Evolutionary conservation across 2,329 filamentous ascomycete genomes (phyloP).

Genomic region (Colletotrichum sp.): DNA sequence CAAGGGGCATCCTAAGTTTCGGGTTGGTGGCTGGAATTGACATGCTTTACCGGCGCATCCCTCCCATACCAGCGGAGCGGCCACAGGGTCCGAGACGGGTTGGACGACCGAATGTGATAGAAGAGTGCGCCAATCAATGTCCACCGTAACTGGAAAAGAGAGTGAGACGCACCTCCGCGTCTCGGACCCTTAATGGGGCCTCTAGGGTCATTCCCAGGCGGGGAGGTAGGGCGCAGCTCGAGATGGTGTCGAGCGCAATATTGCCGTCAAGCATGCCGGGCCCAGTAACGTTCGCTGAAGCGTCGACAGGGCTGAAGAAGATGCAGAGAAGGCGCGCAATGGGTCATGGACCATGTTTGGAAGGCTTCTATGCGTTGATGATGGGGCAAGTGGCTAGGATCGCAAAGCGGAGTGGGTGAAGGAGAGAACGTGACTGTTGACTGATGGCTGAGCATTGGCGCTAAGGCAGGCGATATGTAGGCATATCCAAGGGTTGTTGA

Average conservation of each 20-base stretch:
- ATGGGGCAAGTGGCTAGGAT: background rate
- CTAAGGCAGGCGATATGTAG: conserved; percentile 13
- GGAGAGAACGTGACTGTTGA: background rate
- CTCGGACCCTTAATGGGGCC: background rate
- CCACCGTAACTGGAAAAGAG: background rate
- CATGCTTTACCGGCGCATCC: background rate
- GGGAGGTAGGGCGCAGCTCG: background rate
- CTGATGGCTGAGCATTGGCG: conserved; percentile 12
- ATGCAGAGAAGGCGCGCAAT: background rate
- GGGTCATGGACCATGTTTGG: background rate
- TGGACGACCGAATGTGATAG: background rate
- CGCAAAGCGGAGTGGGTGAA: background rate
- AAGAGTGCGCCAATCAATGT: background rate
- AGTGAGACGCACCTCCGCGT: background rate
- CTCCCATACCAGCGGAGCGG: background rate
- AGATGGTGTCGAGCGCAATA: background rate
- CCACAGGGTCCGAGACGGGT: background rate
- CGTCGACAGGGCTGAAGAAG: conserved; percentile 19
- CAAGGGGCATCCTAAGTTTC: background rate
- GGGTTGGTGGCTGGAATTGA: background rate
- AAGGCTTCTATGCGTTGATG: background rate
- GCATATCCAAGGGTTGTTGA: background rate
- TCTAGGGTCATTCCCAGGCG: background rate
- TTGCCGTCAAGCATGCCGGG: background rate
- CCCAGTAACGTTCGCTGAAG: background rate